A percentile compares a stretch with the other conserved stretches of the same genome.
These are phyloP conservation scores for Penicillium parvum DNA, from an alignment of 495 filamentous ascomycete genomes.

Conservation along the genomic window DNA sequence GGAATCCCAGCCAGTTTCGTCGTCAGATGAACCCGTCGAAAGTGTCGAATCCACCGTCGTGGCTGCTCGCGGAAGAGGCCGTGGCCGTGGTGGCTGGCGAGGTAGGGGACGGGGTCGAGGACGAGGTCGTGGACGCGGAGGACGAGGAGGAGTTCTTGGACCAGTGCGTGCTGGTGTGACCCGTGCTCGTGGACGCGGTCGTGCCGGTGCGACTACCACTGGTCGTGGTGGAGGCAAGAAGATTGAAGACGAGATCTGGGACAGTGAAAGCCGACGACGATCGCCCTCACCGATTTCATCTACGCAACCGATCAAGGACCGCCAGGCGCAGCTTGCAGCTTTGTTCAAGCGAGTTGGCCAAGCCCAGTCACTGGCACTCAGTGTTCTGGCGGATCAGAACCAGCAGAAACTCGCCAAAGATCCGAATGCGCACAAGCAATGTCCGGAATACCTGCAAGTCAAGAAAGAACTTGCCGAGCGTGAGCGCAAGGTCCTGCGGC, in stretches of 20 bases:
- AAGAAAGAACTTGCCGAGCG: slow-evolving; percentile 18
- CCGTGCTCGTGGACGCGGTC: slow-evolving; percentile 24
- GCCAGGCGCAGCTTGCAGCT: slow-evolving; percentile 39
- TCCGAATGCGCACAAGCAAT: slow-evolving; percentile 39
- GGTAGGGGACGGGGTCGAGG: slow-evolving; percentile 33
- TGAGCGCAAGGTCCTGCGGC: slow-evolving; percentile 15
- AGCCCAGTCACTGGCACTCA: slow-evolving; percentile 37
- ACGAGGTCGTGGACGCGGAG: slow-evolving; percentile 36
- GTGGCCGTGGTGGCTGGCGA: slow-evolving; percentile 18
- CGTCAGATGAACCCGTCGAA: slow-evolving; percentile 15
- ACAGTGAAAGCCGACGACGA: slow-evolving; percentile 26
- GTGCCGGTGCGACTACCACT: slow-evolving; percentile 19
- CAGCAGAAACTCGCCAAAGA: slow-evolving; percentile 36
- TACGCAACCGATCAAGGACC: slow-evolving; percentile 35
- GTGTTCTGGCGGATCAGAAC: slow-evolving; percentile 35
- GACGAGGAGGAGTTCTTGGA: slow-evolving; percentile 23
- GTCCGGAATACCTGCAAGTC: slow-evolving; percentile 38
- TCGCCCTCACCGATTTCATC: slow-evolving; percentile 34
- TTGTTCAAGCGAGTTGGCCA: slow-evolving; percentile 42
- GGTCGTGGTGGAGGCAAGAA: slow-evolving; percentile 20
- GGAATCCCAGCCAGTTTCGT: slow-evolving; percentile 15
- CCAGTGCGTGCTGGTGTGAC: slow-evolving; percentile 14
- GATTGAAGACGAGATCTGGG: slow-evolving; percentile 32
- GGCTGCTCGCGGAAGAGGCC: slow-evolving; percentile 17
- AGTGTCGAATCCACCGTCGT: neutral